Percentiles rank a stretch among this genome's conserved stretches.
Evolutionary conservation across 2,329 filamentous ascomycete genomes (phyloP).

Genomic region (Talaromyces sp.): DNA sequence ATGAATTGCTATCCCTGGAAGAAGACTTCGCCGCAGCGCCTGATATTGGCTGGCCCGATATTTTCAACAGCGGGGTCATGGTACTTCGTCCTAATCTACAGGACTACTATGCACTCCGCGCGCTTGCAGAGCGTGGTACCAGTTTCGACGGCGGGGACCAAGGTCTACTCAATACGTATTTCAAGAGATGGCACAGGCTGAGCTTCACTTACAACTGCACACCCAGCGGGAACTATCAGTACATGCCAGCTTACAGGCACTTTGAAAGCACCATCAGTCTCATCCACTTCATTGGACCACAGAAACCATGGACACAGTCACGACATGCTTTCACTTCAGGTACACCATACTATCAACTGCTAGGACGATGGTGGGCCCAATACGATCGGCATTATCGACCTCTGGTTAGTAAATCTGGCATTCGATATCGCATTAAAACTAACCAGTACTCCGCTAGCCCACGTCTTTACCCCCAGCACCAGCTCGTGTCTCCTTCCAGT

Average conservation of each 20-base stretch:
- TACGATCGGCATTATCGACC: constrained; percentile 79
- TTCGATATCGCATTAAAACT: background rate
- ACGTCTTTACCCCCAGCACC: background rate
- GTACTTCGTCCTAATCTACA: constrained; percentile 79
- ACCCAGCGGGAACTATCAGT: constrained; percentile 94
- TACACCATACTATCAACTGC: constrained; percentile 71
- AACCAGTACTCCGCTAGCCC: background rate
- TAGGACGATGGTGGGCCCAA: constrained; percentile 88
- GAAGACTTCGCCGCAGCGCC: constrained; percentile 69
- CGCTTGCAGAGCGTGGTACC: constrained; percentile 78
- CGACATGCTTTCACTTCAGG: constrained; percentile 30
- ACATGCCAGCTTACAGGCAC: constrained; percentile 89
- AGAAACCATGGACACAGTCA: constrained; percentile 82
- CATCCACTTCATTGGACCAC: constrained; percentile 88
- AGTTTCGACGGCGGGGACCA: constrained; percentile 98
- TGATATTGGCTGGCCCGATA: constrained; percentile 96
- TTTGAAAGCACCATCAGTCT: constrained; percentile 85
- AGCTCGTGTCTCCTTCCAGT: background rate
- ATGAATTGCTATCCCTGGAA: constrained; percentile 77
- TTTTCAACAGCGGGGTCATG: constrained; percentile 98
- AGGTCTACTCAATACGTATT: constrained; percentile 92
- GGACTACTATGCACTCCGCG: constrained; percentile 80
- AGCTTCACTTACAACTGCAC: constrained; percentile 98
- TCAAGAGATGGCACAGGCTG: constrained; percentile 77
- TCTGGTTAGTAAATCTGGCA: constrained; percentile 23